These are phyloP conservation scores for Chaetoceros muelleri DNA, from an alignment of 108 stramenopile genomes.

Conservation along the genomic window DNA sequence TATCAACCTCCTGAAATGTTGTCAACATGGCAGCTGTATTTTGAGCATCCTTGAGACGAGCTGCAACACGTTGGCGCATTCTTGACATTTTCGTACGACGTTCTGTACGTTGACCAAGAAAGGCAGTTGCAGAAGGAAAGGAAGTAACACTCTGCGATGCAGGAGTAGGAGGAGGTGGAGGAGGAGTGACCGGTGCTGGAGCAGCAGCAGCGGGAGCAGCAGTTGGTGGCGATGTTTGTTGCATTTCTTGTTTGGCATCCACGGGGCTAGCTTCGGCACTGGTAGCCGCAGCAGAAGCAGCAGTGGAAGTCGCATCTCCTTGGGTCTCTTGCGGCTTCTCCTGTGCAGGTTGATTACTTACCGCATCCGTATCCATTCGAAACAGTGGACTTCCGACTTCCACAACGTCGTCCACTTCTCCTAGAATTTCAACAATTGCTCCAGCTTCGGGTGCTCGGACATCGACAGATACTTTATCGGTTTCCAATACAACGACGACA, in stretches of 20 bases:
- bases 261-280: slow-evolving; percentile 31
- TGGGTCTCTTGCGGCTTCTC: slow-evolving; percentile 9
- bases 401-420: slow-evolving; percentile 91
- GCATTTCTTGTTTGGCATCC: no score
- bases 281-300: slow-evolving; percentile 26
- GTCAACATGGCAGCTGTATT: slow-evolving; percentile 99
- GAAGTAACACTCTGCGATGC: slow-evolving; percentile 29
- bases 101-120: slow-evolving; percentile 76
- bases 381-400: slow-evolving; percentile 89
- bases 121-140: slow-evolving; percentile 12
- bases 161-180: slow-evolving; percentile 30
- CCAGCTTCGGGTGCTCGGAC: slow-evolving; percentile 83
- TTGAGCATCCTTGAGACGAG: slow-evolving; percentile 96
- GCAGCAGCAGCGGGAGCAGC: slow-evolving; percentile 16
- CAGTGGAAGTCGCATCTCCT: slow-evolving; percentile 16
- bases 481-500: slow-evolving; percentile 89
- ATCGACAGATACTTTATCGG: slow-evolving; percentile 94
- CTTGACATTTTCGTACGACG: slow-evolving; percentile 98
- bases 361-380: slow-evolving; percentile 82
- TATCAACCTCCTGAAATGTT: slow-evolving; percentile 99
- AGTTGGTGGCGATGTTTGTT: slow-evolving; percentile 19
- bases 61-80: slow-evolving; percentile 96
- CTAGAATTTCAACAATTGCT: slow-evolving; percentile 78
- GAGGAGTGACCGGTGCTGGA: slow-evolving; percentile 7
- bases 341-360: slow-evolving; percentile 28